A percentile compares a stretch with the other conserved stretches of the same genome.
Conservation (phyloP, 805 yeast genomes). For the Pichia membranifaciens region DNA sequence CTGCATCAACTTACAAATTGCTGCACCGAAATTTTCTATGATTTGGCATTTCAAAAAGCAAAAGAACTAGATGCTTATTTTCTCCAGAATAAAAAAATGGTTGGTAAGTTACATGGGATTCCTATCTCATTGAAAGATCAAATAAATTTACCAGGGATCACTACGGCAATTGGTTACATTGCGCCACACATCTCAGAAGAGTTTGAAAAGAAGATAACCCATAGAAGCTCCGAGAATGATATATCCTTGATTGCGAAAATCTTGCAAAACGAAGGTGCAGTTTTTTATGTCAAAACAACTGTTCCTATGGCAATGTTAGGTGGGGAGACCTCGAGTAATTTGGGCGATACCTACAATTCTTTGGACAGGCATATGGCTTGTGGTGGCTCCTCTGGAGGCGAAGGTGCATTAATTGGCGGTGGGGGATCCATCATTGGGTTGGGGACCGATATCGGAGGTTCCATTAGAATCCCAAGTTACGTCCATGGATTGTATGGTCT, state of each 20-base stretch:
- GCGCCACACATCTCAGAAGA: conserved; percentile 28
- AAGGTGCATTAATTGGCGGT: conserved; percentile 33
- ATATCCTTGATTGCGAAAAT: conserved; percentile 28
- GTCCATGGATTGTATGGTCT: conserved; percentile 33
- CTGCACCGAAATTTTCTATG: conserved; percentile 37
- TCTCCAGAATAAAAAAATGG: conserved; percentile 28
- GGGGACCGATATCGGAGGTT: conserved; percentile 38
- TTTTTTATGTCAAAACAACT: conserved; percentile 39
- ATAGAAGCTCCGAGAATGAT: conserved; percentile 25
- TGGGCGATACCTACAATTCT: conserved; percentile 35
- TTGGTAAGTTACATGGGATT: conserved; percentile 41
- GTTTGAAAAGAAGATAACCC: conserved; percentile 17
- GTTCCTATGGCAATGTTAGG: conserved; percentile 42
- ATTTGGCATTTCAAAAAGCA: conserved; percentile 36
- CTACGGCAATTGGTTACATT: conserved; percentile 37
- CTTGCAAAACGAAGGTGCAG: conserved; percentile 35
- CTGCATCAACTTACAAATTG: conserved; percentile 40
- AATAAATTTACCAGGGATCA: conserved; percentile 33
- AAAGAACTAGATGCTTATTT: conserved; percentile 34
- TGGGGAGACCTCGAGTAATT: conserved; percentile 35
- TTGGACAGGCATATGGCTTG: conserved; percentile 32
- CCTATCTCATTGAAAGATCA: conserved; percentile 45
- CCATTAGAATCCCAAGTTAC: conserved; percentile 31
- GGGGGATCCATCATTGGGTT: conserved; percentile 32
- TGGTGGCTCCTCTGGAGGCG: conserved; percentile 46